Evolutionary conservation across 352 stramenopile genomes (phyloP), one percentile per base, ranked within the genome.

Genomic region (Phytophthora quininea): DNA sequence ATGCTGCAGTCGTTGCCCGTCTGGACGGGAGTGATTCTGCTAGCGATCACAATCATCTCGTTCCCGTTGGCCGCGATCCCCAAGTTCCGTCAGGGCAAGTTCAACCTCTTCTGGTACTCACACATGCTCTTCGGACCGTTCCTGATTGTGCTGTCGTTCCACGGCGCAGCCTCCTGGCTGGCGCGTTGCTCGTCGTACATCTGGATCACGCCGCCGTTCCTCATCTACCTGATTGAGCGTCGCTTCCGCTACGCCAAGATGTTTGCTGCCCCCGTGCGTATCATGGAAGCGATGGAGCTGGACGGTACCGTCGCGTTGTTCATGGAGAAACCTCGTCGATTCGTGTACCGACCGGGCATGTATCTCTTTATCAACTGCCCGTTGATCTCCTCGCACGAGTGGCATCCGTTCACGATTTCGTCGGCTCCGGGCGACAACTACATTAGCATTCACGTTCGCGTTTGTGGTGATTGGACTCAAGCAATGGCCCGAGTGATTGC

Each of bases 401-500:
- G 91, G 91, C 92, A 98, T 55, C 91, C 92, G 48, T 98, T 97
- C 75, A 97, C 88, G 10, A 90, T 98, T 57, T 96, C 90, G 31
- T 96, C 86, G 12, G 89, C 89, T 38, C 91, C 91, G 24, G 71
- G 70, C 0, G 88, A 97, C 74, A 89, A 93, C 52, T 93, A 92
- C 54, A 69, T 95, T 37, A 91, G 82, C 50, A 77, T 95, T 29
- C 85, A 93, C 77, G 91, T 95, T n/a, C 84, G 81, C 52, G 82
- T 80, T 3, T 82, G 80, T 33, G 86, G 89, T 50, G 87, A 94
- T 49, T 95, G 84, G 86, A 95, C 85, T 3, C 49, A 79, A 50
- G 82, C 80, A 1, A 73, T 96, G 52, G 72, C 74, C 24, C 71
- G 78, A 2, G 58, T 92, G 4, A 88, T 93, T 31, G 57, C 69